Percentiles rank a stretch among this genome's conserved stretches.
These are phyloP conservation scores for Mucor piriformis DNA, from an alignment of 371 early-diverging fungal species.

Conservation along the genomic window DNA sequence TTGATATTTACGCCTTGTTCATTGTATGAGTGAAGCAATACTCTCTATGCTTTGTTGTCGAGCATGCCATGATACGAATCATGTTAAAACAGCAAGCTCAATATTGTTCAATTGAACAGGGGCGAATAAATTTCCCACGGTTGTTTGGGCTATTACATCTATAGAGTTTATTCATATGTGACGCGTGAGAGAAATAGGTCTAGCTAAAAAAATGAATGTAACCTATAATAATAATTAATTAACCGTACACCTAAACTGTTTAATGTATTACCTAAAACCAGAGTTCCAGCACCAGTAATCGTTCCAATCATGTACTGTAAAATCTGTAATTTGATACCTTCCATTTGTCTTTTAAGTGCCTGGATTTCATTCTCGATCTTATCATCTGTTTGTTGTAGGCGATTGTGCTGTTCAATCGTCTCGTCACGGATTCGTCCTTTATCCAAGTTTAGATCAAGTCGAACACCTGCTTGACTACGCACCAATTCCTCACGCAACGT, in stretches of 20 bases:
- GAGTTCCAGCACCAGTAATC: conserved; percentile 82
- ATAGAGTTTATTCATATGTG: neutral
- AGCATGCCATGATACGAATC: neutral
- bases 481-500: conserved; percentile 84
- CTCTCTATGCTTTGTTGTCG: neutral
- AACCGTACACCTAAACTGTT: no score
- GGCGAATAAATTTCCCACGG: conserved; percentile 16
- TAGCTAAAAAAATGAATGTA: conserved; percentile 29
- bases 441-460: conserved; percentile 88
- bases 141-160: neutral
- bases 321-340: conserved; percentile 87
- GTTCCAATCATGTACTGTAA: conserved; percentile 85
- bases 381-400: conserved; percentile 83
- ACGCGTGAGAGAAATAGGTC: conserved; percentile 2
- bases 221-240: conserved; percentile 3
- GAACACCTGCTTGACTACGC: conserved; percentile 85
- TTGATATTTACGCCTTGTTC: neutral
- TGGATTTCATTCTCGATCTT: conserved; percentile 89
- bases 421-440: conserved; percentile 91
- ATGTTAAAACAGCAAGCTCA: neutral
- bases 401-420: conserved; percentile 79
- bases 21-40: neutral
- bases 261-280: conserved; percentile 64
- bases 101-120: neutral
- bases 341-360: conserved; percentile 80